phyloP scores from a whole-genome alignment of 75 land plant genomes.

The Larix kaempferi region DNA sequence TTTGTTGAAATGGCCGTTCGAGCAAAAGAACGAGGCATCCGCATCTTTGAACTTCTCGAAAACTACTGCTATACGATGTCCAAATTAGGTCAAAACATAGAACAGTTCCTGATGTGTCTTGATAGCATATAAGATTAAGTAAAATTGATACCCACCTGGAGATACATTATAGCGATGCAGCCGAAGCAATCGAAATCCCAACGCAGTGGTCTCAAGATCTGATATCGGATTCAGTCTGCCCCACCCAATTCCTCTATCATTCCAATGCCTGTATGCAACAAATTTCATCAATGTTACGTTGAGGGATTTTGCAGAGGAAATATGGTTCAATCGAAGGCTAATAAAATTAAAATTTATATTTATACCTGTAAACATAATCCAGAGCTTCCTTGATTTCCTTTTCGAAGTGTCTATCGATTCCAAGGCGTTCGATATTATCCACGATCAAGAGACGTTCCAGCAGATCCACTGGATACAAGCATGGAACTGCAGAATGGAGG shows the following conservation, averaged over 20 bases:
- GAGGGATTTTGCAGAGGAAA: too few relatives aligned
- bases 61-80: conserved; percentile 4
- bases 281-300: too few relatives aligned
- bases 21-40: conserved; percentile 17
- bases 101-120: too few relatives aligned
- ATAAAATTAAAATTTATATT: not conserved
- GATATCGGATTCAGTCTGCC: too few relatives aligned
- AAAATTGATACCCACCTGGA: conserved; percentile 12
- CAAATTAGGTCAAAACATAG: not conserved
- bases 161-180: conserved; percentile 18
- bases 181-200: conserved; percentile 17
- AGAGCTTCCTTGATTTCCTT: conserved; percentile 16
- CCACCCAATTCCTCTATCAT: too few relatives aligned
- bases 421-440: conserved; percentile 44
- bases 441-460: conserved; percentile 48
- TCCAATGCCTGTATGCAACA: too few relatives aligned
- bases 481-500: conserved; percentile 54
- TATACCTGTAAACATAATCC: conserved; percentile 24
- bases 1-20: conserved; percentile 12
- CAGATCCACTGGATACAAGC: conserved; percentile 85
- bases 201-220: not conserved
- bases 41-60: conserved; percentile 14
- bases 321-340: too few relatives aligned
- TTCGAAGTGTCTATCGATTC: conserved; percentile 14
- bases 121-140: not conserved